These are phyloP conservation scores for Trypanosoma congolense DNA, from an alignment of 208 protist species.

Conservation along the genomic window DNA sequence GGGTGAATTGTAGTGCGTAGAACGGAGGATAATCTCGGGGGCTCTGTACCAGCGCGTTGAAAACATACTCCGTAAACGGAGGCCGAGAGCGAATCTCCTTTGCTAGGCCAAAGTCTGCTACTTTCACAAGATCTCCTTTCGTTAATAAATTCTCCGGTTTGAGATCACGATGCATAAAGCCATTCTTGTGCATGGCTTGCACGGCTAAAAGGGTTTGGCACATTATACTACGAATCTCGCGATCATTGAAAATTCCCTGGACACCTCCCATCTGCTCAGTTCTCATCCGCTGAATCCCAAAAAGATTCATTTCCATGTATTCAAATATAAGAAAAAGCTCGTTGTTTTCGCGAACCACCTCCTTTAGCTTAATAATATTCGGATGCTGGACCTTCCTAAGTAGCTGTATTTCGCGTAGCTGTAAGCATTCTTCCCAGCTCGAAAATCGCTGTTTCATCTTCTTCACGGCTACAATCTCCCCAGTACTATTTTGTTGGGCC, in stretches of 20 bases:
- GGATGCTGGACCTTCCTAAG: slow-evolving; percentile 95
- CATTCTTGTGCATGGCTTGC: slow-evolving; percentile 87
- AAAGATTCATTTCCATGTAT: slow-evolving; percentile 96
- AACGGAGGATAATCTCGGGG: slow-evolving; percentile 96
- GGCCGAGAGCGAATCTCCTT: slow-evolving; percentile 95
- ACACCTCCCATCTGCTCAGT: slow-evolving; percentile 66
- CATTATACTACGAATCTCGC: slow-evolving; percentile 93
- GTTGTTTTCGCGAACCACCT: slow-evolving; percentile 97
- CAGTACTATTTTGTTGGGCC: slow-evolving; percentile 83
- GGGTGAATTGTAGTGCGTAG: slow-evolving; percentile 95
- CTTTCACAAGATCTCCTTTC: slow-evolving; percentile 90
- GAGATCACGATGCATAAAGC: slow-evolving; percentile 93
- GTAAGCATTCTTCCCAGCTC: slow-evolving; percentile 97
- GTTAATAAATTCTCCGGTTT: slow-evolving; percentile 93
- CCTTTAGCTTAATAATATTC: slow-evolving; percentile 97
- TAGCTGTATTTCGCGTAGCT: slow-evolving; percentile 95
- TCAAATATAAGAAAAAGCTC: slow-evolving; percentile 98
- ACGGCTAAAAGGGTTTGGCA: slow-evolving; percentile 84
- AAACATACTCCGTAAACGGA: slow-evolving; percentile 98
- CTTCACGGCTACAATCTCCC: slow-evolving; percentile 97
- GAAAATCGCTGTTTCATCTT: slow-evolving; percentile 98
- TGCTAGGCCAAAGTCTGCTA: slow-evolving; percentile 96
- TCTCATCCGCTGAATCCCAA: slow-evolving; percentile 92
- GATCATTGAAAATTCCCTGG: slow-evolving; percentile 88
- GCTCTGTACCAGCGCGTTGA: slow-evolving; percentile 97